Conservation (phyloP, 768 basidiomycete species). For the Omphalotus guepiniiformis region DNA sequence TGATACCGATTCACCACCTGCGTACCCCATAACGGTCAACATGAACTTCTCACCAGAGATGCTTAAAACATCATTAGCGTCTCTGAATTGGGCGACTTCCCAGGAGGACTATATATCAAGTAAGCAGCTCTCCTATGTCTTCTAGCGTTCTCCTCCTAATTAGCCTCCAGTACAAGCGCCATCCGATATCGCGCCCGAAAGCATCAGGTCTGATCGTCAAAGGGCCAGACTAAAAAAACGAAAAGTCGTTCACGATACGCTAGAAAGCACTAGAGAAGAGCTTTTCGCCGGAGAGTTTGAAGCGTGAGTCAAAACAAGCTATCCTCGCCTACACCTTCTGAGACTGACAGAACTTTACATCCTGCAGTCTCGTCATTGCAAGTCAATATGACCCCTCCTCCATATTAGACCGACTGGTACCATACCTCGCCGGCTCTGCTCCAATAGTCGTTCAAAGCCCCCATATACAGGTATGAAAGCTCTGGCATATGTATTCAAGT, state of each 20-base stretch:
- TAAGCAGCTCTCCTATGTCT: slow-evolving; percentile 23
- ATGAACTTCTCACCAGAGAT: slow-evolving; percentile 79
- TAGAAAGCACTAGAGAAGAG: slow-evolving; percentile 69
- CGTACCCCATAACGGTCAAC: slow-evolving; percentile 73
- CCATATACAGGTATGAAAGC: slow-evolving; percentile 57
- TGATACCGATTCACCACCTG: slow-evolving; percentile 89
- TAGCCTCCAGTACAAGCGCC: slow-evolving; percentile 49
- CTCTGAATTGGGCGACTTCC: slow-evolving; percentile 89
- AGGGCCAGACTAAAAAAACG: slow-evolving; percentile 71
- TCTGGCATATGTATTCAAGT: not conserved
- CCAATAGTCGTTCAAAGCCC: slow-evolving; percentile 87
- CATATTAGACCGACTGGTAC: slow-evolving; percentile 66
- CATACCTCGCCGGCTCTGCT: slow-evolving; percentile 81
- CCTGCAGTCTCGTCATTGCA: slow-evolving; percentile 66
- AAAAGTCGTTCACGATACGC: slow-evolving; percentile 58
- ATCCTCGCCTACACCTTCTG: not conserved
- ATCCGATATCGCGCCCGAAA: slow-evolving; percentile 50
- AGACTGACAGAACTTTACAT: slow-evolving; percentile 4
- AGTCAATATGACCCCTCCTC: slow-evolving; percentile 84
- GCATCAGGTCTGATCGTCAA: slow-evolving; percentile 69
- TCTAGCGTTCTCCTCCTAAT: slow-evolving; percentile 11
- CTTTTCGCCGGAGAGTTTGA: slow-evolving; percentile 88
- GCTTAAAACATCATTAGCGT: slow-evolving; percentile 50
- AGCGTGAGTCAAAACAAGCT: slow-evolving; percentile 52
- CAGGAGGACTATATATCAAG: slow-evolving; percentile 72